Base-by-base conservation (phyloP, 1,284 basidiomycete genomes). In the Heliocybe sulcata region DNA sequence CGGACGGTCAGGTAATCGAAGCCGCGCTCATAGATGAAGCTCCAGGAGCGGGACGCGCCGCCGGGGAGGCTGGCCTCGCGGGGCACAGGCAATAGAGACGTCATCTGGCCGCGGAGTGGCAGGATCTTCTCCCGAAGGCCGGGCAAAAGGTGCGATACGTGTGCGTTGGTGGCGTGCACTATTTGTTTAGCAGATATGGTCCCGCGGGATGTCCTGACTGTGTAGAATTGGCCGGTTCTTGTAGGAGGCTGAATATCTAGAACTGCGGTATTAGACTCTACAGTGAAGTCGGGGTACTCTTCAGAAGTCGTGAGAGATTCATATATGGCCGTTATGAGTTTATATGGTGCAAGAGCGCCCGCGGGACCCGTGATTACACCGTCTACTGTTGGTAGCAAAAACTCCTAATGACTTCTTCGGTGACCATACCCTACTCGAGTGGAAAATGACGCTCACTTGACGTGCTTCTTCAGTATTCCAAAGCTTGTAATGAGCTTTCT, bases 1-100 rank as follows among this genome's bases (percentile, higher is more conserved):
- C 47, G 47, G 23, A 29, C 22, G 47, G 47, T 29, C 6, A 49
- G 47, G n/a, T 49, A 49, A n/a, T 49, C 47, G 27, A 49, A 49
- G 20, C 47, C 47, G 12, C 27, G 6, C 6, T 49, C 47, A 22
- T 26, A 49, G 47, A 49, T 29, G 47, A 49, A 49, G 47, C 47
- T 49, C 47, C 47, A 49, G 6, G 47, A 49, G 27, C 23, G 23
- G 20, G 47, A 49, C n/a, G 38, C 38, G 16, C 38, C 38, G 6
- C 38, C 38, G 6, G 38, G 38, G 19, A 42, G 38, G 38, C n/a
- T 42, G 38, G 38, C 8, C 16, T 42, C 38, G 38, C 38, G 38
- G 23, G 47, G 47, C 6, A 49, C 22, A 8, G 47, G 47, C 3
- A 25, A 22, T 20, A 49, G 27, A 26, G 23, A 49, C 47, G 47